Evolutionary conservation across 352 stramenopile genomes (phyloP).

Genomic region (Phytopythium cucurbitacearum): DNA sequence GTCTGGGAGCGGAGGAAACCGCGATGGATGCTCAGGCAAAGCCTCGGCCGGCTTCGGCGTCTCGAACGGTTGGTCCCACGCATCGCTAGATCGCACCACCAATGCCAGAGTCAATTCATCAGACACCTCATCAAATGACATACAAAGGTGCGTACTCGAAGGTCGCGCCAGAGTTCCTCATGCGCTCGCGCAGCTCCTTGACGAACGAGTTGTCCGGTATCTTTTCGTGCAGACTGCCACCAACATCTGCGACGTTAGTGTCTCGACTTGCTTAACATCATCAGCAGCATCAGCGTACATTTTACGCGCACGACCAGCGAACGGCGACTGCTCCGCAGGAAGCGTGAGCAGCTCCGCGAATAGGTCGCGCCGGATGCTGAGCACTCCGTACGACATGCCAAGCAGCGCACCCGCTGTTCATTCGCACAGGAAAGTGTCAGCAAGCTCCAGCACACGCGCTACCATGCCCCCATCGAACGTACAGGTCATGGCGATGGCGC

Average conservation of each 20-base stretch:
- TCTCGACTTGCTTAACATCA: neutral
- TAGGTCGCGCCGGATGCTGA: slow-evolving; percentile 62
- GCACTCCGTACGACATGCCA: slow-evolving; percentile 59
- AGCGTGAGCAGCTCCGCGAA: slow-evolving; percentile 69
- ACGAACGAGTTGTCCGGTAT: slow-evolving; percentile 48
- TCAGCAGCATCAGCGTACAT: slow-evolving; percentile 28
- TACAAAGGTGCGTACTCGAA: slow-evolving; percentile 31
- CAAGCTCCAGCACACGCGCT: neutral
- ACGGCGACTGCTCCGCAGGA: slow-evolving; percentile 59
- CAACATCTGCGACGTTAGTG: neutral
- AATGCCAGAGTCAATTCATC: neutral
- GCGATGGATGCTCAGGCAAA: too few species aligned
- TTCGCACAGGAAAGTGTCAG: neutral
- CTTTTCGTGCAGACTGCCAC: slow-evolving; percentile 30
- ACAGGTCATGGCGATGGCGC: slow-evolving; percentile 38
- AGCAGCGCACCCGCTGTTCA: slow-evolving; percentile 43
- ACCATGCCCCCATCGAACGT: slow-evolving; percentile 3
- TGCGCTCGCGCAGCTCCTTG: slow-evolving; percentile 45
- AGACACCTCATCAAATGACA: neutral
- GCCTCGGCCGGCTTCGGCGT: too few species aligned
- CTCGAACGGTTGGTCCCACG: too few species aligned
- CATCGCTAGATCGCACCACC: too few species aligned
- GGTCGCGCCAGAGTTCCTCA: slow-evolving; percentile 27
- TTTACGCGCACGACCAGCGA: slow-evolving; percentile 40
- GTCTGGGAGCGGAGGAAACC: too few species aligned